A percentile compares a stretch with the other conserved stretches of the same genome.
These are phyloP conservation scores for Macaranga tanarius DNA, from an alignment of 441 rosid genomes.

Conservation along the genomic window DNA sequence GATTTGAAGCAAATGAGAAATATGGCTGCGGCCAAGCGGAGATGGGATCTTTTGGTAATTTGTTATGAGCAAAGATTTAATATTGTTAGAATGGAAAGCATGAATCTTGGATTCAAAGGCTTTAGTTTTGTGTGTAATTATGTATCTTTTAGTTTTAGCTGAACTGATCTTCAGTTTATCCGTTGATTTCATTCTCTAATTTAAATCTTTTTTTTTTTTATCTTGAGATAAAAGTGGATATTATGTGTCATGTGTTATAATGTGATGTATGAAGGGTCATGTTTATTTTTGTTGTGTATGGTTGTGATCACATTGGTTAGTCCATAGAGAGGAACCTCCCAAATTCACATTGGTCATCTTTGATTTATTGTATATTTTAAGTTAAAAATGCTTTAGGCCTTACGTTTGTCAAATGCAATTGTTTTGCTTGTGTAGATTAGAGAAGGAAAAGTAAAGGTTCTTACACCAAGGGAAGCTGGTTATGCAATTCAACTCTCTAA, in stretches of 20 bases:
- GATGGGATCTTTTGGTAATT: slow-evolving; percentile 88
- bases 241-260: not conserved
- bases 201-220: not conserved
- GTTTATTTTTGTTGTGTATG: not conserved
- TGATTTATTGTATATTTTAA: not conserved
- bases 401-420: slow-evolving; percentile 10
- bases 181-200: not conserved
- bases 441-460: slow-evolving; percentile 77
- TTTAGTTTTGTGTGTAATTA: not conserved
- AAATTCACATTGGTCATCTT: not conserved
- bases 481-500: slow-evolving; percentile 86
- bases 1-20: slow-evolving; percentile 89
- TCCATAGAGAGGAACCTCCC: not conserved
- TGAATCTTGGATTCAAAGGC: not conserved
- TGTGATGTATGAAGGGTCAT: too few relatives aligned
- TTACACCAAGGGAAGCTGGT: slow-evolving; percentile 86
- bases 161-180: not conserved
- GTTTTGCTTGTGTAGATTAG: slow-evolving; percentile 50
- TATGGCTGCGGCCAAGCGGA: slow-evolving; percentile 88
- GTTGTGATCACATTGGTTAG: not conserved
- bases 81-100: not conserved
- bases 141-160: not conserved
- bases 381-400: not conserved
- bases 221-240: not conserved
- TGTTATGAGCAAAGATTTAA: not conserved